Conservation (phyloP, 176 grass and related monocot species). For the Pharus latifolius region DNA sequence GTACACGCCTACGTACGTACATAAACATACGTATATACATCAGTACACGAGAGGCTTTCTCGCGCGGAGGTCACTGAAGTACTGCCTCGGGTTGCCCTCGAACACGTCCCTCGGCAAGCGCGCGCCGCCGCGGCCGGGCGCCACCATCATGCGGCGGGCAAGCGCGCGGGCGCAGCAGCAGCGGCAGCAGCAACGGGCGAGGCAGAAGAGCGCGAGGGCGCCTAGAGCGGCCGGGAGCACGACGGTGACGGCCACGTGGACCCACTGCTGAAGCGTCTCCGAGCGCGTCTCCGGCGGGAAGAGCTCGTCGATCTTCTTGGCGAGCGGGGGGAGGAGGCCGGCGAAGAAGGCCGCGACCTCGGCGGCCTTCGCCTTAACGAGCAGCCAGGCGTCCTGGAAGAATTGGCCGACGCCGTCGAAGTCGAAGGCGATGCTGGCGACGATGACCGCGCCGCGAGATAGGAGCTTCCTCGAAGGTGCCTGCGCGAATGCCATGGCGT, state of each 20-base stretch:
- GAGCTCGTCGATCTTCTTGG: conserved; percentile 9
- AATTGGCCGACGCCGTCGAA: background rate
- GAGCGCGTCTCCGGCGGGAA: conserved; percentile 18
- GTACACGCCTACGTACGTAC: background rate
- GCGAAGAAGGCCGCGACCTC: background rate
- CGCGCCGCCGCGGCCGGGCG: conserved; percentile 14
- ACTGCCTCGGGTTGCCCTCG: background rate
- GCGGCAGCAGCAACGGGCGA: background rate
- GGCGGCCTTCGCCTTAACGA: conserved; percentile 15
- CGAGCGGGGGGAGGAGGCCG: background rate
- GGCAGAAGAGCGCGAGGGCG: background rate
- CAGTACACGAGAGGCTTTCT: background rate
- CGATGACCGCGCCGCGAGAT: background rate
- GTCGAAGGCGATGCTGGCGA: background rate
- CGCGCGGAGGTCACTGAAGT: conserved; percentile 32
- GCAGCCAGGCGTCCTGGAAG: background rate
- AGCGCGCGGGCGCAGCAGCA: background rate
- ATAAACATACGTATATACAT: background rate
- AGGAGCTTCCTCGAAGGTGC: conserved; percentile 5
- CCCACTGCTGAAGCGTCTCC: conserved; percentile 9
- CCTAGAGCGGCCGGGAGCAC: conserved; percentile 3
- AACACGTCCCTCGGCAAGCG: conserved; percentile 18
- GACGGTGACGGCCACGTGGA: background rate
- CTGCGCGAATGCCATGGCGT: background rate
- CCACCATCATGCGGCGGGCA: background rate